Base-by-base conservation (phyloP, 2,329 filamentous ascomycete genomes). In the Pestalotiopsis sp. region DNA sequence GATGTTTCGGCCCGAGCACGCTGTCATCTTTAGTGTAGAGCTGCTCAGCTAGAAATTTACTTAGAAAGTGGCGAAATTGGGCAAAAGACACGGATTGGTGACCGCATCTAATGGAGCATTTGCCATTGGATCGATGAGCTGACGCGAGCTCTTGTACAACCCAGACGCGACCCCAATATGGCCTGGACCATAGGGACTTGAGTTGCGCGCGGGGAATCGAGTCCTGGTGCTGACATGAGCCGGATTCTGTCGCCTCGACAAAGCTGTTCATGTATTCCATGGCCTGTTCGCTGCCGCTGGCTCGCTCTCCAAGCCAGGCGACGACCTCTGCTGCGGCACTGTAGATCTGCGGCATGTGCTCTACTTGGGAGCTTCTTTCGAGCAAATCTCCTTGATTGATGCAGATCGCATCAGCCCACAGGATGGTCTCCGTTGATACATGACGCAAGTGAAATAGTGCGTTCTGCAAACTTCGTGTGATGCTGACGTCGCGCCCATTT, bases 41-140 rank as follows among this genome's bases (percentile, higher is more conserved):
- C 3, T 64, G 39, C 31, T 64, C 25, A 5, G 17, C 38, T 1
- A 64, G 38, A 38, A 45, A 64, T 14, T 23, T 20, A 25, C 14
- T 38, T 13, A 64, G 38, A 25, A 64, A 64, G 14, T 27, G 14
- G 4, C 38, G 61, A 25, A 64, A 64, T 23, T 64, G n/a, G 38
- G 38, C 61, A 31, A 64, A 64, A 11, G 61, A 27, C 11, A 64
- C 61, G 11, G 36, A 64, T 36, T 52, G 38, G n/a, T 64, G 61
- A 6, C 61, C 61, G 39, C 61, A 64, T 64, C 36, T 64, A n/a
- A 64, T 64, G 39, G 25, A 23, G 61, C 61, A 64, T 64, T 52
- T 64, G 38, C 61, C 61, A 23, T 38, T 49, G 38, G 38, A 49
- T 25, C 61, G 20, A 23, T 64, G 25, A 20, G 38, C 61, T 14